Conservation (phyloP, 139 green algal genomes). For the Micromonas pusilla region DNA sequence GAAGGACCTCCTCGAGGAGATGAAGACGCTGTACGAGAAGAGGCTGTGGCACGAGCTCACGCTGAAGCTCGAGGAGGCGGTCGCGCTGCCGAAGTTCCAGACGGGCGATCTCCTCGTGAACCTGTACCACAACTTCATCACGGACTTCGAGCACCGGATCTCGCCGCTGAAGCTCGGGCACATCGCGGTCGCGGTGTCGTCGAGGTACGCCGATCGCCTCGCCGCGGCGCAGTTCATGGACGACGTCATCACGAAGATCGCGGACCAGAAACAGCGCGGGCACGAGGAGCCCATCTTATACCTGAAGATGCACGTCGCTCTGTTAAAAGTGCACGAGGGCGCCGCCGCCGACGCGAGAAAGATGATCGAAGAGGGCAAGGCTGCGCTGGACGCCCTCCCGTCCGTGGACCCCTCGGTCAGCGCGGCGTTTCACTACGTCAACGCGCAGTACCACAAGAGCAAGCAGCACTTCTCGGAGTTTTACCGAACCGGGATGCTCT, state of each 20-base stretch:
- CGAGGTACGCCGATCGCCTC: constrained; percentile 44
- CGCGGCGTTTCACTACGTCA: constrained; percentile 76
- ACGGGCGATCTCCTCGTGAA: constrained; percentile 52
- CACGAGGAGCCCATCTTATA: constrained; percentile 77
- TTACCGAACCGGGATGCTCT: constrained; percentile 74
- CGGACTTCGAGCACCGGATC: constrained; percentile 82
- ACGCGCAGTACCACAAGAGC: constrained; percentile 74
- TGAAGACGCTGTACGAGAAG: constrained; percentile 62
- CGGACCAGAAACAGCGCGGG: constrained; percentile 41
- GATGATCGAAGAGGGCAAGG: constrained; percentile 65
- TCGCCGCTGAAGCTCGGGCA: constrained; percentile 89
- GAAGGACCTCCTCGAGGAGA: background rate
- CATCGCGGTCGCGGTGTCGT: constrained; percentile 44
- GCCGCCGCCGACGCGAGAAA: constrained; percentile 48
- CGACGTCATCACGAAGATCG: constrained; percentile 52
- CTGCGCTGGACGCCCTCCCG: constrained; percentile 50
- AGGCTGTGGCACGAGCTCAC: constrained; percentile 99
- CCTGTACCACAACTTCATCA: constrained; percentile 85
- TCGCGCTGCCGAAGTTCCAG: constrained; percentile 43
- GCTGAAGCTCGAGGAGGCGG: constrained; percentile 64
- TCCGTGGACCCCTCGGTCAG: constrained; percentile 81
- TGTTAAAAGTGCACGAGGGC: constrained; percentile 64
- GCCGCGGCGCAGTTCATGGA: constrained; percentile 54
- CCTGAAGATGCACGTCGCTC: constrained; percentile 80
- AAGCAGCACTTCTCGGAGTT: constrained; percentile 82